Evolutionary conservation across 306 rosid genomes (phyloP).

Genomic region (Lathyrus oleraceus): DNA sequence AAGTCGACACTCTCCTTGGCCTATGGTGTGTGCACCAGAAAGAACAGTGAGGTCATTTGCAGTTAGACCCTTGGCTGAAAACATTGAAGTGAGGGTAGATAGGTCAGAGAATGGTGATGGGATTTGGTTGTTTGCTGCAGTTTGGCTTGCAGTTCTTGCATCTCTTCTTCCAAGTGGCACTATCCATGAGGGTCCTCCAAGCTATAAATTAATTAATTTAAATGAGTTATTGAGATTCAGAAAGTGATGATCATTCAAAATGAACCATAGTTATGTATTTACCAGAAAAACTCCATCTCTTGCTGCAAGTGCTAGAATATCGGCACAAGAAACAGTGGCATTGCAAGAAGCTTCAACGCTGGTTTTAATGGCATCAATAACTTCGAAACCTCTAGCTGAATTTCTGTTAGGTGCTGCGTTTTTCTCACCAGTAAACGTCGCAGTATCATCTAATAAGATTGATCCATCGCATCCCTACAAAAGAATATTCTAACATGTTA

Average conservation of each 20-base stretch:
- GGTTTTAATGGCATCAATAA: slow-evolving; percentile 69
- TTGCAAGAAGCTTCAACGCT: slow-evolving; percentile 71
- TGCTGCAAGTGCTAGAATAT: slow-evolving; percentile 78
- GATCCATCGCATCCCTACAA: slow-evolving; percentile 79
- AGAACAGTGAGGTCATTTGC: slow-evolving; percentile 61
- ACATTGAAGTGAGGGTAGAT: slow-evolving; percentile 46
- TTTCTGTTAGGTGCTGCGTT: slow-evolving; percentile 59
- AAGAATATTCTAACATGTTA: background rate
- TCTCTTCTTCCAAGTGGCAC: slow-evolving; percentile 73
- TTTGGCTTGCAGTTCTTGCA: slow-evolving; percentile 70
- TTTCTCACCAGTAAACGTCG: slow-evolving; percentile 66
- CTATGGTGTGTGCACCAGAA: slow-evolving; percentile 78
- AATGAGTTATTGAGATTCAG: background rate
- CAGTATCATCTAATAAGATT: slow-evolving; percentile 62
- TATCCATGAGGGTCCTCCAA: slow-evolving; percentile 74
- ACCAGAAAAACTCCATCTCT: slow-evolving; percentile 69
- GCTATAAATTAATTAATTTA: slow-evolving; percentile 35
- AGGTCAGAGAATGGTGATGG: slow-evolving; percentile 61
- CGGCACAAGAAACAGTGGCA: slow-evolving; percentile 78
- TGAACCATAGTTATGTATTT: background rate
- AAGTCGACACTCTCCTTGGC: slow-evolving; percentile 46
- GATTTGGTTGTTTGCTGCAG: slow-evolving; percentile 56
- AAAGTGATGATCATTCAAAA: background rate
- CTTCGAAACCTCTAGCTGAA: slow-evolving; percentile 67
- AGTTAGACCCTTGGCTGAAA: slow-evolving; percentile 46